Base-by-base conservation (phyloP, 140 eudicot genomes). In the Oenanthe javanica region DNA sequence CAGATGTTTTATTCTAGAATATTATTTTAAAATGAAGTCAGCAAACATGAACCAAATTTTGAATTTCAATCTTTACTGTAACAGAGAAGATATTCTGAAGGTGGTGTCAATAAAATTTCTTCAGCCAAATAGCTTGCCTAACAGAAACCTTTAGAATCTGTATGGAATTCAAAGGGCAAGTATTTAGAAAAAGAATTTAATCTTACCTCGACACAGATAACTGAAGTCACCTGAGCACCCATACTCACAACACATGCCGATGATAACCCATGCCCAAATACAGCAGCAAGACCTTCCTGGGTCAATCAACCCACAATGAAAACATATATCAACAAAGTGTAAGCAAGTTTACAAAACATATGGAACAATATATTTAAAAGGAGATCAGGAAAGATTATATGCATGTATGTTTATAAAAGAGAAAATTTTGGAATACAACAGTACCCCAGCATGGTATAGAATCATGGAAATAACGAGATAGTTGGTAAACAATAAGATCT, bases 251-350 rank as follows among this genome's bases (percentile, higher is more conserved):
- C 82, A 81, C 99, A 95, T 83, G 99, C 97, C 43, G 99, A 92
- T 75, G 99, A 91, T 75, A 95, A 85, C 14, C 97, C 99, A 84
- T 92, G 93, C 79, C 99, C 99, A 79, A 95, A 95, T 54, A 86
- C 92, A 70, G 99, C 97, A 83, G 99, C 99, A 84, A 95, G 95
- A 79, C 96, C 97, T 89, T 95, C 99, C 99, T 95, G 92, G 48
- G 67, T 48, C 71, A 80, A 76, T 40, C 80, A 42, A 25, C 48
- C 72, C 45, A 75, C 23, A 21, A 72, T 42, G 81, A 72, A 40
- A 18, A 40, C 71, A 48, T 13, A 43, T 23, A 80, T 38, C 23
- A 72, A 12, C 27, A 77, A 50, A 38, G 77, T 27, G 7, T 21
- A 0, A 7, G 71, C 1, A 31, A 43, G 52, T 13, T 25, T 36